These are phyloP conservation scores for Zygoascus bituminiphila DNA, from an alignment of 805 yeast species.

Conservation along the genomic window DNA sequence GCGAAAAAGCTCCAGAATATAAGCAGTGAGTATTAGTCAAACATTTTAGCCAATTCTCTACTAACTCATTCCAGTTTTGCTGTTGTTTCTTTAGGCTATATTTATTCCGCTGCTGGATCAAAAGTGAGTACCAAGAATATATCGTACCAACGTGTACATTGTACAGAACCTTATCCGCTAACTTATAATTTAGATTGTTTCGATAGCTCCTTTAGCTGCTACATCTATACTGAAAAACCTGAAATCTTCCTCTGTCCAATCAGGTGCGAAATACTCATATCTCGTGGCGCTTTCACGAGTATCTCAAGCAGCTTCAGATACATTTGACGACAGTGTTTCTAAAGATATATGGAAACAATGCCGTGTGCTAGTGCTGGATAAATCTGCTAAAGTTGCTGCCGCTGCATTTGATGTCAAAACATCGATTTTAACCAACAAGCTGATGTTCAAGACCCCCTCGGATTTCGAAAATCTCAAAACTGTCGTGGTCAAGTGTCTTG, in stretches of 20 bases:
- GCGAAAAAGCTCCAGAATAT: slow-evolving; percentile 23
- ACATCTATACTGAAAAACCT: slow-evolving; percentile 22
- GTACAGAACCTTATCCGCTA: too few relatives aligned
- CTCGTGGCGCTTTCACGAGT: slow-evolving; percentile 19
- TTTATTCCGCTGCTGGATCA: slow-evolving; percentile 24
- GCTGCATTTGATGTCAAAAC: slow-evolving; percentile 26
- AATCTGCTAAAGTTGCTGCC: slow-evolving; percentile 24
- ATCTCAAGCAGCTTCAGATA: slow-evolving; percentile 20
- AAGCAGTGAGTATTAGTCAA: slow-evolving; percentile 20
- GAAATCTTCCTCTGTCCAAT: slow-evolving; percentile 21
- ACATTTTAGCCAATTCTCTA: background rate
- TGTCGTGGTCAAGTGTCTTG: slow-evolving; percentile 21
- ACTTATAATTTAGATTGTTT: slow-evolving; percentile 18
- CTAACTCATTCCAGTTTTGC: slow-evolving; percentile 14
- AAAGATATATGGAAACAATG: slow-evolving; percentile 29
- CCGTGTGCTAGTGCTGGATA: slow-evolving; percentile 20
- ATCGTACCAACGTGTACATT: too few relatives aligned
- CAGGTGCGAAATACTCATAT: slow-evolving; percentile 22
- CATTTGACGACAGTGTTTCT: slow-evolving; percentile 26
- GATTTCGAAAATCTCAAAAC: slow-evolving; percentile 24
- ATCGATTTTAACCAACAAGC: slow-evolving; percentile 18
- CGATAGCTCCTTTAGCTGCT: slow-evolving; percentile 27
- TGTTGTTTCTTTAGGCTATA: slow-evolving; percentile 20
- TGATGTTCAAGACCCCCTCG: slow-evolving; percentile 18
- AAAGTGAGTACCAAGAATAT: slow-evolving; percentile 20